Base-by-base conservation (phyloP, 2,329 filamentous ascomycete genomes). In the Fusarium praegraminearum region DNA sequence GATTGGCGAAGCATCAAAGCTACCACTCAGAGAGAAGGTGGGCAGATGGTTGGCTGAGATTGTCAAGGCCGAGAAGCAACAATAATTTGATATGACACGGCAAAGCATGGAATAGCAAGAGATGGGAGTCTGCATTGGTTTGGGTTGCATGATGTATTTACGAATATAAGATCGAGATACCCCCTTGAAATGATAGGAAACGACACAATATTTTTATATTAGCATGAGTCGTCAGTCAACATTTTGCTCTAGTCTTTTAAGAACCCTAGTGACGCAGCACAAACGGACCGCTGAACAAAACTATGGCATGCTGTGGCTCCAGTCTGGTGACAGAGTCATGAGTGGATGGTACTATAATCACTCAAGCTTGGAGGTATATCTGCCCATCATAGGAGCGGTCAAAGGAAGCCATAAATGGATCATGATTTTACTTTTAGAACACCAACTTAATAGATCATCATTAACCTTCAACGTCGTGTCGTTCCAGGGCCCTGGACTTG, bases 41-140 rank as follows among this genome's bases (percentile, higher is more conserved):
- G 28, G 47, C 18, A 66, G 54, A 43, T 75, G 73, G 73, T 38
- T 75, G 61, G 57, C 62, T n/a, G 72, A 73, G 36, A 58, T 74
- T 28, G 33, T 71, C 33, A 38, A 62, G 16, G 50, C 22, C 30
- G 35, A 65, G 11, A 57, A 28, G 40, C 58, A 57, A 47, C 28
- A 51, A 33, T 26, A 41, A 18, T 18, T 28, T 38, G 24, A 40
- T 8, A 45, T 26, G 43, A 49, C 52, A 54, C 46, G 22, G n/a
- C n/a, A 57, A 36, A 36, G 51, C 9, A 49, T 30, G 57, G 43
- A 8, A 52, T 41, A 26, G 43, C 22, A 56, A 55, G 59, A 53
- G 65, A 50, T 41, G 61, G 63, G 18, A 47, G 44, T 28, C 43
- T 53, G 26, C 10, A 40, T 53, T 24, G 33, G 26, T 16, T 46